phyloP scores from a whole-genome alignment of 23 red algal genomes.

The Gracilaria gracilis region DNA sequence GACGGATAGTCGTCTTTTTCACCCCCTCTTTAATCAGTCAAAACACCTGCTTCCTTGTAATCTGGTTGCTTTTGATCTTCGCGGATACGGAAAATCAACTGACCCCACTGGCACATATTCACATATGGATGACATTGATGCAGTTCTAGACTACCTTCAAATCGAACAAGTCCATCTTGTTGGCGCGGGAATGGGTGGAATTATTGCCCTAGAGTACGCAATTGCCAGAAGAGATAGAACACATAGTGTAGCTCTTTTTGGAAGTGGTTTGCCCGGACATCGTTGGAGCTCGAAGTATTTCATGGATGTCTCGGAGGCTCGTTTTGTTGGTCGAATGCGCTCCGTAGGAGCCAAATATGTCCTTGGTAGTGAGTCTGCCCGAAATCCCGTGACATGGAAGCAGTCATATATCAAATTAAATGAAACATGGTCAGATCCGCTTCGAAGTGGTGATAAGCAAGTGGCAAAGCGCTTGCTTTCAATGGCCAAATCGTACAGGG shows the following conservation, averaged over 20 bases:
- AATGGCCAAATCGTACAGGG: constrained; percentile 55
- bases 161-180: constrained; percentile 40
- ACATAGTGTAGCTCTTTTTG: constrained; percentile 30
- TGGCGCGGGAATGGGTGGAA: constrained; percentile 40
- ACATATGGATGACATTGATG: constrained; percentile 42
- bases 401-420: constrained; percentile 44
- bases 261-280: constrained; percentile 62
- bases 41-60: background rate
- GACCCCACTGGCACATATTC: constrained; percentile 38
- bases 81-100: constrained; percentile 46
- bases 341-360: constrained; percentile 10
- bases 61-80: constrained; percentile 41
- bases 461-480: constrained; percentile 37
- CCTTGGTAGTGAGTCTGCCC: constrained; percentile 7
- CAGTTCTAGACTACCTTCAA: background rate
- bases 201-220: constrained; percentile 48
- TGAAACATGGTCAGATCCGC: constrained; percentile 27
- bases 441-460: constrained; percentile 34
- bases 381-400: constrained; percentile 49
- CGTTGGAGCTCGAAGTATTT: constrained; percentile 24
- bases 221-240: background rate
- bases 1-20: constrained; percentile 65
- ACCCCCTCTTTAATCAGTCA: constrained; percentile 14
- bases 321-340: constrained; percentile 44
- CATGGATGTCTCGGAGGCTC: constrained; percentile 55